A percentile compares a stretch with the other conserved stretches of the same genome.
Evolutionary conservation across 768 basidiomycete genomes (phyloP).

Genomic region (Macrocybe gigantea): DNA sequence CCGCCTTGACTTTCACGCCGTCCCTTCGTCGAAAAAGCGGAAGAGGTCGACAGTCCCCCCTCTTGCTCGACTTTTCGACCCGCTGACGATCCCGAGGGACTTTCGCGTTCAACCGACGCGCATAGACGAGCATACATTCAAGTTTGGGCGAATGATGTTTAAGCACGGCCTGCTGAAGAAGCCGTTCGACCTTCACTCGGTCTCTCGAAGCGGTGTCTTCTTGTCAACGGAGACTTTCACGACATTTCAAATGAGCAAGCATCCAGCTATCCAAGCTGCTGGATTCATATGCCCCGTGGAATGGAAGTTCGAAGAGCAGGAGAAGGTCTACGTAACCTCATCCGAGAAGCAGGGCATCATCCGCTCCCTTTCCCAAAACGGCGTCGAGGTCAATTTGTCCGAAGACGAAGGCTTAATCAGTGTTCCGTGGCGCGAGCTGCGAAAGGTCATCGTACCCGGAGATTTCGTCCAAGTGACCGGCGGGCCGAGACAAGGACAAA

Average conservation of each 20-base stretch:
- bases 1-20: too few relatives aligned
- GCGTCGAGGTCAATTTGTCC: too few relatives aligned
- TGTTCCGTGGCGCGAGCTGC: too few relatives aligned
- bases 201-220: background rate
- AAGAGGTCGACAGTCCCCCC: too few relatives aligned
- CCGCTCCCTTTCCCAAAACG: background rate
- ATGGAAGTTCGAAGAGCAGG: constrained; percentile 1
- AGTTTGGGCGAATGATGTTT: background rate
- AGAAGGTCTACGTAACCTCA: background rate
- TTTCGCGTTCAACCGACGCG: too few relatives aligned
- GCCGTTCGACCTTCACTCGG: background rate
- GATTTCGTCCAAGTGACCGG: too few relatives aligned
- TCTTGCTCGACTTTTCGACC: too few relatives aligned
- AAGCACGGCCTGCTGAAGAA: background rate
- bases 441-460: too few relatives aligned
- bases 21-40: too few relatives aligned
- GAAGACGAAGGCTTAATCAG: background rate
- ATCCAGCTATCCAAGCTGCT: background rate
- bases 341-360: background rate
- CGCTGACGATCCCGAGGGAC: too few relatives aligned
- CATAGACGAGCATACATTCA: background rate
- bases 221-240: background rate
- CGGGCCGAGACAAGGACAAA: too few relatives aligned
- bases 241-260: background rate
- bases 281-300: constrained; percentile 1